Evolutionary conservation across 179 eudicot species (phyloP).

Genomic region (Vitellaria paradoxa): DNA sequence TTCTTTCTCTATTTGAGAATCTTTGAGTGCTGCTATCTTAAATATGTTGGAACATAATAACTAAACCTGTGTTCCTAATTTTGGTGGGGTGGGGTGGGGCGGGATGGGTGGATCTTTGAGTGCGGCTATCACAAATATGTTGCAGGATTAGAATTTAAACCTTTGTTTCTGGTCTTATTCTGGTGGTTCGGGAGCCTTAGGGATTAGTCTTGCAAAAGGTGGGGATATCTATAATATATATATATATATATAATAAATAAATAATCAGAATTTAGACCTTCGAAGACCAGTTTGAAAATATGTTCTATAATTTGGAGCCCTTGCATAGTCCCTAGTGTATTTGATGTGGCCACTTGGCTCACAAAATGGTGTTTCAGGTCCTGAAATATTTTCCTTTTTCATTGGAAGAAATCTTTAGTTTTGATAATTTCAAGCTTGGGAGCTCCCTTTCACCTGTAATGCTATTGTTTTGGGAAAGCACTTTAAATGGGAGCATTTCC

Average conservation of each 20-base stretch:
- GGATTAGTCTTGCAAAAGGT: too few species aligned
- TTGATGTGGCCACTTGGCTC: not conserved
- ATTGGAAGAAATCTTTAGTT: constrained; percentile 2
- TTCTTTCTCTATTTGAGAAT: not conserved
- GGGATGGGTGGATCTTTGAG: too few species aligned
- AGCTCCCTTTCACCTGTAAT: not conserved
- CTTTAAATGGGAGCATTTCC: not conserved
- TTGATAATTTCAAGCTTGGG: not conserved
- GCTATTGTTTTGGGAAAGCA: not conserved
- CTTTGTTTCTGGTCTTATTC: too few species aligned
- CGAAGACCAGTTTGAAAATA: not conserved
- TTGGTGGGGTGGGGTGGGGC: too few species aligned
- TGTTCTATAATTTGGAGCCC: constrained; percentile 6
- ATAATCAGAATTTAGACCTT: not conserved
- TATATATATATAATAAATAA: too few species aligned
- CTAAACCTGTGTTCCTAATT: too few species aligned
- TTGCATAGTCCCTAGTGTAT: not conserved
- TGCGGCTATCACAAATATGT: too few species aligned
- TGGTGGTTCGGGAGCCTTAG: too few species aligned
- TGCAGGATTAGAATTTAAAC: too few species aligned
- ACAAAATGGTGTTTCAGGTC: not conserved
- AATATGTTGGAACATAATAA: not conserved
- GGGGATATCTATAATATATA: too few species aligned
- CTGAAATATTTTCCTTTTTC: not conserved
- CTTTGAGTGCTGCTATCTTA: not conserved